Base-by-base conservation (phyloP, 495 filamentous ascomycete genomes). In the Aspergillus ellipticus region DNA sequence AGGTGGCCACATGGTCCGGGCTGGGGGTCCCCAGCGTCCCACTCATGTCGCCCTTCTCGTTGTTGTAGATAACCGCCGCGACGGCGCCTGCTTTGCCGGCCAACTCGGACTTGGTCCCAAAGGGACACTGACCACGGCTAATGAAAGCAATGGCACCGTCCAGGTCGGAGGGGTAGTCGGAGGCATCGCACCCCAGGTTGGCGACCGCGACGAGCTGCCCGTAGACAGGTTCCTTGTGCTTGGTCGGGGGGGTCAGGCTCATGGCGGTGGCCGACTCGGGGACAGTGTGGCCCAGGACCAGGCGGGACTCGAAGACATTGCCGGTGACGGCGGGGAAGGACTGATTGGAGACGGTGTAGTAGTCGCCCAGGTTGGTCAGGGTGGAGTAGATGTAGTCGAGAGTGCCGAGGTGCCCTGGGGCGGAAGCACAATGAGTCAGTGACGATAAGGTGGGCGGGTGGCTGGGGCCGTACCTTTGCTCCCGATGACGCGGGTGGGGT, bases 401-500 rank as follows among this genome's bases (percentile, higher is more conserved):
- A 2, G 85, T 86, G 9, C 67, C 77, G 47, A 67, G 55, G 58
- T 88, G 85, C 4, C 83, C 83, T 82, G 11, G 54, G 42, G 42
- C 22, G 13, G 21, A 28, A 53, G 68, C 28, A n/a, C n/a, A n/a
- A n/a, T n/a, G n/a, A n/a, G 64, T 64, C 52, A 51, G 17, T 21
- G 24, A 7, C 7, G 24, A 3, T 3, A 24, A 24, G 10, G 43
- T 49, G 50, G 52, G 33, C 19, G 35, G 9, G 17, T 2, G 22
- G 11, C 19, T 28, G 54, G 62, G n/a, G n/a, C n/a, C n/a, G 69
- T 49, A 82, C 84, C 84, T 56, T 74, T 59, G 53, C 81, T 84
- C 20, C 84, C 84, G 57, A 87, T 86, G 16, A 87, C 84, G 51
- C 84, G 74, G 3, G 84, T 87, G 3, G 83, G 84, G 53, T 83